These are phyloP conservation scores for Aspergillus leporis DNA, from an alignment of 495 filamentous ascomycete genomes.

Conservation along the genomic window DNA sequence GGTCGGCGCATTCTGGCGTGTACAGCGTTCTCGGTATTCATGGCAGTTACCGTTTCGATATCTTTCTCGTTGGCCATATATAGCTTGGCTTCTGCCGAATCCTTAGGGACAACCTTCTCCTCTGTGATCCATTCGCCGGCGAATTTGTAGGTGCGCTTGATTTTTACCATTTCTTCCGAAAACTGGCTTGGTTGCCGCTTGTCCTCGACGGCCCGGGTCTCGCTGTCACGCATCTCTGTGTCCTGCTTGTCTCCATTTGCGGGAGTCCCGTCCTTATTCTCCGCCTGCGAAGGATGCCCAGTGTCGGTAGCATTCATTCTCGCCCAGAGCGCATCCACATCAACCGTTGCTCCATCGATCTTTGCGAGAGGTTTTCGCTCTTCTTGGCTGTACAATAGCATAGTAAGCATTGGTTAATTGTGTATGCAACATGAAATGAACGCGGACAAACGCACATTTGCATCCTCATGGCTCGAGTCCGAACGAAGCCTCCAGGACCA, in stretches of 20 bases:
- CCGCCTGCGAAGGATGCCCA: constrained; percentile 20
- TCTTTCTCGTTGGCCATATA: constrained; percentile 61
- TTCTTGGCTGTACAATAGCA: constrained; percentile 51
- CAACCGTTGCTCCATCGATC: constrained; percentile 72
- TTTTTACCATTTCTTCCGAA: constrained; percentile 63
- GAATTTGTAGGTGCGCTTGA: constrained; percentile 87
- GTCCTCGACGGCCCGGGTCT: constrained; percentile 17
- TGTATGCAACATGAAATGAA: not conserved
- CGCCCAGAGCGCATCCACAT: constrained; percentile 88
- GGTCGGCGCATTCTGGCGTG: constrained; percentile 58
- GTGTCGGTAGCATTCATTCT: constrained; percentile 63
- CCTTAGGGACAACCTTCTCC: constrained; percentile 73
- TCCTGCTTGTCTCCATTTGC: constrained; percentile 18
- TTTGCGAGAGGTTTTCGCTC: constrained; percentile 62
- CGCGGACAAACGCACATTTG: constrained; percentile 44
- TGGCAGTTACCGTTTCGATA: constrained; percentile 31
- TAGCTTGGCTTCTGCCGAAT: constrained; percentile 78
- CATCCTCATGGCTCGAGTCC: constrained; percentile 72
- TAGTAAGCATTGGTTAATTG: constrained; percentile 6
- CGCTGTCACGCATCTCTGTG: constrained; percentile 24
- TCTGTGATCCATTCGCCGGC: constrained; percentile 84
- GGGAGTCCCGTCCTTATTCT: constrained; percentile 20
- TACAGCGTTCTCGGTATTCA: constrained; percentile 28
- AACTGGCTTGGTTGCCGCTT: constrained; percentile 19
- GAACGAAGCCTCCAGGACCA: constrained; percentile 78